Conservation (phyloP, 768 basidiomycete species). For the Auriscalpium vulgare region DNA sequence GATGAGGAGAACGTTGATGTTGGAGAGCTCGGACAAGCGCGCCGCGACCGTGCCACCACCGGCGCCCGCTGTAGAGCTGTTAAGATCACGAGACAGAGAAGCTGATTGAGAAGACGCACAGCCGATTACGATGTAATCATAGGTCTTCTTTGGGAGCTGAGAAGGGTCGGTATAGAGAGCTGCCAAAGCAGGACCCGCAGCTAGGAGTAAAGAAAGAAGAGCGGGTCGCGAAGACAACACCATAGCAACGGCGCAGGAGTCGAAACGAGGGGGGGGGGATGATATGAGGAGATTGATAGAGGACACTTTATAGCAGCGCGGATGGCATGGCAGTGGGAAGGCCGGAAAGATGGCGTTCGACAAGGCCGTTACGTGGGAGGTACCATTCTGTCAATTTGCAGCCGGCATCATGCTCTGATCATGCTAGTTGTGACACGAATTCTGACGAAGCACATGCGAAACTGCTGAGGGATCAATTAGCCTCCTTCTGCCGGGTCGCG, state of each 20-base stretch:
- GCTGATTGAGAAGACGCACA: background rate
- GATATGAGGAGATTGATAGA: too few species aligned
- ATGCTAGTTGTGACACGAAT: too few species aligned
- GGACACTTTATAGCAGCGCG: too few species aligned
- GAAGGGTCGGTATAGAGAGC: constrained; percentile 2
- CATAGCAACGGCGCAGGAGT: background rate
- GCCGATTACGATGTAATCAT: constrained; percentile 5
- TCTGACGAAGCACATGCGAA: too few species aligned
- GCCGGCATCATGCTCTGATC: too few species aligned
- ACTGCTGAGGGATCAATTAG: too few species aligned
- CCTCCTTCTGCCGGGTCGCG: too few species aligned
- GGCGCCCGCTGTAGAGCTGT: background rate
- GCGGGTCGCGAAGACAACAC: background rate
- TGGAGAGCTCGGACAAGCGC: background rate
- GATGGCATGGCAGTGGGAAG: too few species aligned
- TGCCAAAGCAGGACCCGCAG: background rate
- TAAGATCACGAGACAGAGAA: background rate
- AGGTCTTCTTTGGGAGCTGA: background rate
- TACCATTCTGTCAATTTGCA: too few species aligned
- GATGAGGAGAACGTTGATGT: background rate
- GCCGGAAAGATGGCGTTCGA: too few species aligned
- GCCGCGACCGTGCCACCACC: background rate
- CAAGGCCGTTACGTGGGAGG: too few species aligned
- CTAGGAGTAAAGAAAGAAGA: background rate
- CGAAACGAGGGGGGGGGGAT: too few species aligned